A percentile compares a stretch with the other conserved stretches of the same genome.
These are phyloP conservation scores for Candida sakaeoensis DNA, from an alignment of 805 yeast genomes.

Conservation along the genomic window DNA sequence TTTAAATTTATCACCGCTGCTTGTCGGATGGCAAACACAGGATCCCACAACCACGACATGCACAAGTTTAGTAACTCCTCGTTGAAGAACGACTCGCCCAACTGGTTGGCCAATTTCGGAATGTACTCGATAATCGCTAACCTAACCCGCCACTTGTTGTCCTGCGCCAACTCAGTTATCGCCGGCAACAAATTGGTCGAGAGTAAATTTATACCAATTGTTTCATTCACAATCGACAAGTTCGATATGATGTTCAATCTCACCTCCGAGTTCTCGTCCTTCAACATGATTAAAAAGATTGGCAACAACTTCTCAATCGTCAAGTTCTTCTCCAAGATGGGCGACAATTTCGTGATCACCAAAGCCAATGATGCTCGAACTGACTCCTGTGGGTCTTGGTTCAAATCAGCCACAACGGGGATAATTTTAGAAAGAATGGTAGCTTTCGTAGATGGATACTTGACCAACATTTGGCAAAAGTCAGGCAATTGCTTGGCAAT, in stretches of 20 bases:
- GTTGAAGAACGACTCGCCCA: slow-evolving; percentile 91
- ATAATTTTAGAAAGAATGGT: slow-evolving; percentile 66
- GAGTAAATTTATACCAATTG: slow-evolving; percentile 84
- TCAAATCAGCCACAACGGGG: slow-evolving; percentile 78
- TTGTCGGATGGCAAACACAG: slow-evolving; percentile 91
- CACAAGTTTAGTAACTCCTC: slow-evolving; percentile 87
- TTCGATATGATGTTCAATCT: slow-evolving; percentile 91
- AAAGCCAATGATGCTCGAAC: slow-evolving; percentile 92
- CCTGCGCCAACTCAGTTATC: slow-evolving; percentile 91
- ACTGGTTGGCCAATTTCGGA: slow-evolving; percentile 89
- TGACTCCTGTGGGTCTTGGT: slow-evolving; percentile 87
- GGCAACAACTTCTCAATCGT: slow-evolving; percentile 84
- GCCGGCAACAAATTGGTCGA: slow-evolving; percentile 92
- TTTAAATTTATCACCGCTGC: slow-evolving; percentile 88
- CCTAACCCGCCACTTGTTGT: slow-evolving; percentile 96
- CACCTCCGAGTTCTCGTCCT: slow-evolving; percentile 96
- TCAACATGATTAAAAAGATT: slow-evolving; percentile 85
- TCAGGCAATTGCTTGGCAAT: slow-evolving; percentile 87
- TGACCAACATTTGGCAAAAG: slow-evolving; percentile 51
- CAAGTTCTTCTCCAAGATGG: slow-evolving; percentile 76
- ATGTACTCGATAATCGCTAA: slow-evolving; percentile 95
- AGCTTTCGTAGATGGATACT: slow-evolving; percentile 32
- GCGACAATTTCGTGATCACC: slow-evolving; percentile 82
- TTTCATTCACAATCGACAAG: slow-evolving; percentile 87
- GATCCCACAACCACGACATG: slow-evolving; percentile 98